Evolutionary conservation across 179 eudicot genomes (phyloP), one percentile per base, ranked within the genome.

Genomic region (Heliamphora pulchella): DNA sequence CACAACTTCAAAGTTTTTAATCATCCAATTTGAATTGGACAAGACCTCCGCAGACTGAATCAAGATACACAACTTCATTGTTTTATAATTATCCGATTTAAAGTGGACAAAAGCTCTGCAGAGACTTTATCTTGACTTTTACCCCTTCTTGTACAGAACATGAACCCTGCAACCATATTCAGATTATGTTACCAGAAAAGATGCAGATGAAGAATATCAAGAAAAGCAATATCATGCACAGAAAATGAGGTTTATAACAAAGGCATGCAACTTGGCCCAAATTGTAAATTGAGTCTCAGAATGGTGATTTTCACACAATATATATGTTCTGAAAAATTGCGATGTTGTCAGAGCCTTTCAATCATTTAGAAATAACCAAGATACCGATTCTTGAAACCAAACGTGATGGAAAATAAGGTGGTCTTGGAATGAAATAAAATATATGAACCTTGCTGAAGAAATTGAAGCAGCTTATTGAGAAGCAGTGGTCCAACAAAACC

Each of bases 401-500:
- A 64, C 20, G 8, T 18, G 4, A 22, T 22, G 14, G 18, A 20
- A 64, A 64, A 64, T 11, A 22, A 59, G 64, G 1, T 59, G 15
- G 20, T 64, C 31, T 31, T 31, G 31, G 31, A 31, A 31, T 31
- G 31, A 31, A 31, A 31, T 31, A 31, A 31, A 75, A 58, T 58
- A 61, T 39, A 18, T 10, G 50, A 81, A 93, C 99, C 99, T 89
- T 88, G 83, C 83, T 96, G 96, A 82, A 96, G 97, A 89, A 86
- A 92, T 76, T 82, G 87, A 78, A 96, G 91, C 81, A 96, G 87
- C 90, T 83, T 87, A 81, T 96, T 96, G 77, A 95, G 91, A 86
- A 95, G 91, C 88, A 95, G 80, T 1, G 98, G 98, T 54, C 98
- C 97, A 17, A 84, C 91, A 88, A 95, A 95, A 79, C 98, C 96